Conservation (phyloP, 75 land plant genomes). For the Picea sitchensis region DNA sequence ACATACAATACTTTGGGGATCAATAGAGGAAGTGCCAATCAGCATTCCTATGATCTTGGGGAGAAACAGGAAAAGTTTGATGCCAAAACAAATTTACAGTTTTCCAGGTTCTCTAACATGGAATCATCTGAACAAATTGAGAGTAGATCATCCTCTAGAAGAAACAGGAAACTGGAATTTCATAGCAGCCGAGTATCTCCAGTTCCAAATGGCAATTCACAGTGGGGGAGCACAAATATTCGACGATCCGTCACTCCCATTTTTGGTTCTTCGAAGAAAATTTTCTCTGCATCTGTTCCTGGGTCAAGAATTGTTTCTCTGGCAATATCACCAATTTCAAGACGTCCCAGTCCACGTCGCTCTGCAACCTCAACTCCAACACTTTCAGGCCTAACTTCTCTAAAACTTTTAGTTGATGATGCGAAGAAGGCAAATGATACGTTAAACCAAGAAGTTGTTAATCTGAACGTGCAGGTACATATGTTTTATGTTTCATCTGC, state of each 20-base stretch:
- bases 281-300: conserved; percentile 77
- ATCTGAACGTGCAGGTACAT: conserved; percentile 69
- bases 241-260: conserved; percentile 59
- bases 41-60: conserved; percentile 31
- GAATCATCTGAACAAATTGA: conserved; percentile 66
- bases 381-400: conserved; percentile 56
- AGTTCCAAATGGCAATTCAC: conserved; percentile 60
- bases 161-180: conserved; percentile 65
- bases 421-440: conserved; percentile 44
- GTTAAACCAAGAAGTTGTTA: conserved; percentile 63
- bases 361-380: conserved; percentile 80
- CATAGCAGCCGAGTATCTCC: conserved; percentile 81
- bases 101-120: conserved; percentile 54
- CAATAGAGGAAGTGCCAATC: conserved; percentile 44
- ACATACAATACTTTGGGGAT: conserved; percentile 35
- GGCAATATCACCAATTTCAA: conserved; percentile 77
- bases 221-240: conserved; percentile 50
- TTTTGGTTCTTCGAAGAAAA: conserved; percentile 71
- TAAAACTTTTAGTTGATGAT: conserved; percentile 51
- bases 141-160: conserved; percentile 31
- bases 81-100: conserved; percentile 40
- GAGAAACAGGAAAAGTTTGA: conserved; percentile 67
- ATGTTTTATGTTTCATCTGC: background rate
- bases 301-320: conserved; percentile 80
- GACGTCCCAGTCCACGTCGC: conserved; percentile 81